A percentile compares a stretch with the other conserved stretches of the same genome.
Evolutionary conservation across 106 monocot genomes (phyloP).

Genomic region (Platanthera guangdongensis): DNA sequence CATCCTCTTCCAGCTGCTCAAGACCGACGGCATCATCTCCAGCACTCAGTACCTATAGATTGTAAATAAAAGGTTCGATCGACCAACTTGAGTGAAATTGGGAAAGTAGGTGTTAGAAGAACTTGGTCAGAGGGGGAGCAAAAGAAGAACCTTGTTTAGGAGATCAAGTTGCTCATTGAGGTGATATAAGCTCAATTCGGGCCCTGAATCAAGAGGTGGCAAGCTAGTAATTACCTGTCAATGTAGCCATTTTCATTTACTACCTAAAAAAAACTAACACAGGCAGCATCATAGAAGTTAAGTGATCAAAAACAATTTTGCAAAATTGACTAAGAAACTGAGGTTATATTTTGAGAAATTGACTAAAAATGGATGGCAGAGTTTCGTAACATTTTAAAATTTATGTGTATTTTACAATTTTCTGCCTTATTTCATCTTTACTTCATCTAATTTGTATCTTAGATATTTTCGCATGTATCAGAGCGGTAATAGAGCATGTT

Average conservation of each 20-base stretch:
- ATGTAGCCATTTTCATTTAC: neutral
- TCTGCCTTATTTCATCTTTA: no score
- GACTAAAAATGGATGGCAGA: no score
- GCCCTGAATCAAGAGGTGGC: constrained; percentile 74
- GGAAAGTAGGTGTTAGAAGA: neutral
- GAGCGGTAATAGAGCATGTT: no score
- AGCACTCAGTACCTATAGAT: constrained; percentile 61
- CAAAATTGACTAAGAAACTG: neutral
- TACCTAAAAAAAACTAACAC: neutral
- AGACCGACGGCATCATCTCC: constrained; percentile 82
- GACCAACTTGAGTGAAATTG: neutral
- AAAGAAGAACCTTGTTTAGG: constrained; percentile 49
- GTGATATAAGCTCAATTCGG: constrained; percentile 49
- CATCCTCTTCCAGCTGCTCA: constrained; percentile 88
- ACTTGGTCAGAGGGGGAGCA: neutral
- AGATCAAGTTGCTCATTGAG: constrained; percentile 82
- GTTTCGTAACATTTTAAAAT: no score
- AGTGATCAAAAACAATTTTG: neutral
- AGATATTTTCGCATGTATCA: no score
- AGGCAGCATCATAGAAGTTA: neutral
- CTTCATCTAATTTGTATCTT: no score
- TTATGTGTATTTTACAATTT: no score
- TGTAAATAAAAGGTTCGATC: neutral
- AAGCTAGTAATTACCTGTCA: constrained; percentile 80
- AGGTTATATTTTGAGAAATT: no score